Evolutionary conservation across 306 rosid species (phyloP), one percentile per base, ranked within the genome.

Genomic region (Prosopis cineraria): DNA sequence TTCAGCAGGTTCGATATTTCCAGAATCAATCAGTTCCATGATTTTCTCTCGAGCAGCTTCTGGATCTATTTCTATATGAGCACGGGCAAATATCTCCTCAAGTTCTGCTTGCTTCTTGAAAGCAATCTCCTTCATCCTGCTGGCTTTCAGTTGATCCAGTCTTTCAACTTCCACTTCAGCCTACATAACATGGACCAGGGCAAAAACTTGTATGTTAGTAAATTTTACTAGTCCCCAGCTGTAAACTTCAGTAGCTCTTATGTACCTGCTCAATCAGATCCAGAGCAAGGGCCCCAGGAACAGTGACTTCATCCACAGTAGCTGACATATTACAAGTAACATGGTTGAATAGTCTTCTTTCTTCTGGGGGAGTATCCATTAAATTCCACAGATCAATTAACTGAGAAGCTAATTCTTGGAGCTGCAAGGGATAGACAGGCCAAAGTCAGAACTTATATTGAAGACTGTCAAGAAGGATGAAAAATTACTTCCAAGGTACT

Each of bases 71-170:
- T 96, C 99, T 80, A 93, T 52, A 80, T 96, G 99, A 59, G 97
- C 98, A 79, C 58, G 87, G 73, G 89, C 78, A 84, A 90, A 90
- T 84, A 96, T 96, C 73, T 88, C 98, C 62, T 96, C 97, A 40
- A 96, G 99, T 84, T 96, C 99, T 67, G 85, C 25, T 80, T 96
- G 99, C 86, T 88, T 96, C 85, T 96, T 96, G 73, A 96, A 93
- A 52, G 98, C 99, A 86, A 96, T 96, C 85, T 96, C 99, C 86
- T 93, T 96, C 99, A 96, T 96, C 90, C 94, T 89, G 82, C 99
- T 93, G 36, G 97, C 89, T 83, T 96, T 96, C 80, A 96, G 90
- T 85, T 86, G 94, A 89, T 96, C 99, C 79, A 96, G 96, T 85
- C 99, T 89, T 81, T 91, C 99, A 73, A 96, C 99, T 89, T 96